phyloP scores from a whole-genome alignment of 2,329 filamentous ascomycete genomes.

The Venturia carpophila region DNA sequence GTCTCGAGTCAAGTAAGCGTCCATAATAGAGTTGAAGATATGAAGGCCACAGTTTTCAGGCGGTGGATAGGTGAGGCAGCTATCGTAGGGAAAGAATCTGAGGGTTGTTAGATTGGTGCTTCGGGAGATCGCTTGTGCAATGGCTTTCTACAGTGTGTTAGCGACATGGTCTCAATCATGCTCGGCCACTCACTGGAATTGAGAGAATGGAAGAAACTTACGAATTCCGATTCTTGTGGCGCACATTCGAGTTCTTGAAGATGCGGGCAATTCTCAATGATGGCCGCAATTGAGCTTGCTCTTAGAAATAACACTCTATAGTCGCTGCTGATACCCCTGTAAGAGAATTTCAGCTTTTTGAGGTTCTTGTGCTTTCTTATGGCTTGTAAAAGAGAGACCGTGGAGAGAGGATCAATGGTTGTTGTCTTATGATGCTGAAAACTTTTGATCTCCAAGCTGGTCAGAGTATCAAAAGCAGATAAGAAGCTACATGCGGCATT shows the following conservation, averaged over 20 bases:
- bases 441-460: background rate
- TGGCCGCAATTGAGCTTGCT: background rate
- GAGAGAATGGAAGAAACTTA: background rate
- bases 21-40: background rate
- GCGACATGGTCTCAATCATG: background rate
- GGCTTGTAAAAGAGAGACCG: background rate
- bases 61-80: background rate
- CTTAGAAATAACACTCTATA: background rate
- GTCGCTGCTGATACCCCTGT: background rate
- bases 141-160: background rate
- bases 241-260: conserved; percentile 9
- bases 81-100: background rate
- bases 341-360: background rate
- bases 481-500: background rate
- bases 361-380: conserved; percentile 13
- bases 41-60: background rate
- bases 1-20: background rate
- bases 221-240: conserved; percentile 12
- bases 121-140: background rate
- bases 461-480: conserved; percentile 16
- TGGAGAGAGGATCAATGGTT: background rate
- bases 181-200: background rate
- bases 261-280: conserved; percentile 11
- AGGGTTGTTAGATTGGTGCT: background rate
- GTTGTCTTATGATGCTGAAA: background rate